phyloP scores from a whole-genome alignment of 306 rosid species.

The Calophaca sinica region DNA sequence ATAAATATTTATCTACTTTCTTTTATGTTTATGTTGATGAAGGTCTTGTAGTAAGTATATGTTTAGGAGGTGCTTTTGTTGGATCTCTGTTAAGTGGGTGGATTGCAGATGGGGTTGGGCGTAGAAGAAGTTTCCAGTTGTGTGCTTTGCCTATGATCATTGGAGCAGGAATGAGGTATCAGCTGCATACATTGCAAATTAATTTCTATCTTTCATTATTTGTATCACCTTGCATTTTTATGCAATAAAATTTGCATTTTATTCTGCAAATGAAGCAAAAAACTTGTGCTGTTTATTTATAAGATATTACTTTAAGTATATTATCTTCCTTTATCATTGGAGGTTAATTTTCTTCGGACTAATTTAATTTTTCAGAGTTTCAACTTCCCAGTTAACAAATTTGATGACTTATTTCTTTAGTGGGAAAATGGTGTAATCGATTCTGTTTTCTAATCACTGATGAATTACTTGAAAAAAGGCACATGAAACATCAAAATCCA shows the following conservation, averaged over 20 bases:
- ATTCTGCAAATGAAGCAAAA: slow-evolving; percentile 26
- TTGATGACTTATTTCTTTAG: slow-evolving; percentile 15
- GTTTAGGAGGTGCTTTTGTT: slow-evolving; percentile 85
- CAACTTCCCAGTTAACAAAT: not conserved
- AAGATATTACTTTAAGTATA: slow-evolving; percentile 18
- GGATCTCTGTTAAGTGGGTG: slow-evolving; percentile 85
- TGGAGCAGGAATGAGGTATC: slow-evolving; percentile 81
- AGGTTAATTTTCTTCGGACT: slow-evolving; percentile 4
- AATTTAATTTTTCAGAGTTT: not conserved
- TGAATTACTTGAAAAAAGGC: slow-evolving; percentile 2
- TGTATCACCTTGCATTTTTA: slow-evolving; percentile 37
- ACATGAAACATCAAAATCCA: not conserved
- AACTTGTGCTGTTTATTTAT: slow-evolving; percentile 7
- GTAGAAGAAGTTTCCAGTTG: slow-evolving; percentile 83
- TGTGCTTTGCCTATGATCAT: slow-evolving; percentile 90
- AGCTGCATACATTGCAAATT: slow-evolving; percentile 29
- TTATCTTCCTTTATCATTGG: not conserved
- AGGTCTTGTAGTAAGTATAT: slow-evolving; percentile 92
- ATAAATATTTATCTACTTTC: slow-evolving; percentile 29
- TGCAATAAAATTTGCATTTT: slow-evolving; percentile 26
- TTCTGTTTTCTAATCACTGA: not conserved
- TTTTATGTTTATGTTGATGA: slow-evolving; percentile 48
- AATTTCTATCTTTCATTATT: slow-evolving; percentile 21
- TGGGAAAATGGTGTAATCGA: slow-evolving; percentile 3
- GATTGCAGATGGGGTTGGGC: slow-evolving; percentile 85